Base-by-base conservation (phyloP, 805 yeast species). In the Zygosaccharomyces rouxii region DNA sequence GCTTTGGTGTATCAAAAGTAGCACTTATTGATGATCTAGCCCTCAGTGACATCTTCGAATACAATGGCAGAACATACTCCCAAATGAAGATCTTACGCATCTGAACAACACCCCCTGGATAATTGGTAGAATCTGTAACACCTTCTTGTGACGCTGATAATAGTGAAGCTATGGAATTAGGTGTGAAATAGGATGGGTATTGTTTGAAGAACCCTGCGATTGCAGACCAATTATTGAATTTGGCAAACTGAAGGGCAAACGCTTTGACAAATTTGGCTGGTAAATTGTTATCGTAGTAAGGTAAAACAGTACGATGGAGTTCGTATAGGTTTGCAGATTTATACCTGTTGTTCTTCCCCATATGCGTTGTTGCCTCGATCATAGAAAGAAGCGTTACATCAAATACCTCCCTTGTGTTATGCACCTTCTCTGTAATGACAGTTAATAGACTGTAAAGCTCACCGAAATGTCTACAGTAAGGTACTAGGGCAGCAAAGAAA, bases 391-490 rank as follows among this genome's bases (percentile, higher is more conserved):
- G 39, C 16, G 37, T 46, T 1, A 44, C 44, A 29, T 52, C 52
- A 19, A 56, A 35, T 16, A 59, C 49, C 9, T 51, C 53, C 30
- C 44, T 51, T 14, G 38, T 38, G 23, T 50, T 37, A 13, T 45
- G 39, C 7, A 57, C 51, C 5, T 38, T 47, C 7, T 43, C 28
- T 13, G 35, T 41, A 3, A 58, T 42, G 10, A 57, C 51, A 7
- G 41, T 37, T 13, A 62, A 25, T 26, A 65, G 30, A 19, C 51
- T 42, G n/a, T 25, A 22, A 1, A 63, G 39, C 41, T 63, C 67
- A 18, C 53, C 49, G 31, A 44, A 49, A 43, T 59, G 60, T n/a
- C 55, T 35, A 53, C 64, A 61, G 37, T 55, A 48, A 6, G 58
- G 52, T 26, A 62, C 50, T 26, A 58, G 42, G 18, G 46, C 49